phyloP scores from a whole-genome alignment of 2,329 filamentous ascomycete species.

The Monosporascus sp. region DNA sequence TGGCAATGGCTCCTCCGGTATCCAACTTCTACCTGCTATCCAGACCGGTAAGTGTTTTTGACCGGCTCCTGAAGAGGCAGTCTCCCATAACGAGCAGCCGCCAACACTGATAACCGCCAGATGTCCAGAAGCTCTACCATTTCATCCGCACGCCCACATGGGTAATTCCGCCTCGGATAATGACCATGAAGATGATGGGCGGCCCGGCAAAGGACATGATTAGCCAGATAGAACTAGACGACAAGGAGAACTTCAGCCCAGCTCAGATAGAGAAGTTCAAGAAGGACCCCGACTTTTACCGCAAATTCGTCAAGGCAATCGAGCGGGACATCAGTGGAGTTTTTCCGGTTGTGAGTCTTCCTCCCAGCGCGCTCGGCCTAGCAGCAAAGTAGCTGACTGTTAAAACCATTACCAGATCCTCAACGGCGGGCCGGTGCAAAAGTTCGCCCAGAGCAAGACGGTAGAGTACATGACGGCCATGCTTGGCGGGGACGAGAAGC shows the following conservation, averaged over 20 bases:
- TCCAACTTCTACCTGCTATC: conserved; percentile 49
- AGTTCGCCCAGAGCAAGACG: conserved; percentile 35
- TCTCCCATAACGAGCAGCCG: neutral
- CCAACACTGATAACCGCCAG: conserved; percentile 13
- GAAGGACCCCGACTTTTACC: conserved; percentile 39
- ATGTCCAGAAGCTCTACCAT: conserved; percentile 34
- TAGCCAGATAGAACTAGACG: conserved; percentile 34
- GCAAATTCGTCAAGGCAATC: conserved; percentile 39
- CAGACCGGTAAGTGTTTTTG: conserved; percentile 29
- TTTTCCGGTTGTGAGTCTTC: conserved; percentile 34
- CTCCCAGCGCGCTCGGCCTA: neutral
- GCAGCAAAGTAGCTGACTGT: conserved; percentile 4
- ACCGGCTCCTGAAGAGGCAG: neutral
- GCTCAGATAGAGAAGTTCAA: conserved; percentile 43
- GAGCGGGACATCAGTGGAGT: conserved; percentile 39
- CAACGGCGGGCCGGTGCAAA: conserved; percentile 34
- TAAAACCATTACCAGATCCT: conserved; percentile 24
- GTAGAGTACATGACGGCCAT: conserved; percentile 41
- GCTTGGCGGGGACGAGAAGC: conserved; percentile 41
- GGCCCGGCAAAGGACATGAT: conserved; percentile 31
- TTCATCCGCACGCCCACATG: conserved; percentile 38
- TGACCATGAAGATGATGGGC: conserved; percentile 33
- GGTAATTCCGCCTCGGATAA: conserved; percentile 32
- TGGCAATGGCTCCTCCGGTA: conserved; percentile 49
- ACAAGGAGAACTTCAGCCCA: conserved; percentile 35